A percentile compares a stretch with the other conserved stretches of the same genome.
phyloP scores from a whole-genome alignment of 192 early-diverging fungal species.

The Dimargaris cristalligena region DNA sequence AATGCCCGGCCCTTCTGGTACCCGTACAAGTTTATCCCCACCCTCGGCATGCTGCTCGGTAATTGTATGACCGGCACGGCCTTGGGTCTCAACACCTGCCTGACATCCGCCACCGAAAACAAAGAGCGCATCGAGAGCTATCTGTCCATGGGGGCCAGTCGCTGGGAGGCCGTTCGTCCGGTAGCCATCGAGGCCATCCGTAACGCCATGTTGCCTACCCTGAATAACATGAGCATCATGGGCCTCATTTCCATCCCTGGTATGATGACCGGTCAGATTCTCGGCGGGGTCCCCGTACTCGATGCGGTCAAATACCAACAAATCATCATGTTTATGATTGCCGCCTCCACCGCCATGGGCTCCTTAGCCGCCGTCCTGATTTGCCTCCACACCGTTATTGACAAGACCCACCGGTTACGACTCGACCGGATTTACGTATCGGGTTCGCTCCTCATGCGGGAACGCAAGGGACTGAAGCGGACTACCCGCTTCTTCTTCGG shows the following conservation, averaged over 20 bases:
- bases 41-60: constrained; percentile 76
- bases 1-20: constrained; percentile 47
- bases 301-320: constrained; percentile 70
- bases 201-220: constrained; percentile 57
- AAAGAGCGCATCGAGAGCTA: constrained; percentile 33
- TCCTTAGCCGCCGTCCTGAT: constrained; percentile 17
- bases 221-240: constrained; percentile 66
- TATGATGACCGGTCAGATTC: constrained; percentile 74
- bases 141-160: constrained; percentile 56
- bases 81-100: constrained; percentile 39
- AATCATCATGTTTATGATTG: constrained; percentile 78
- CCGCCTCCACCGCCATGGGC: constrained; percentile 48
- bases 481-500: constrained; percentile 1
- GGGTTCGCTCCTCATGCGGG: neutral
- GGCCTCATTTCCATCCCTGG: constrained; percentile 79
- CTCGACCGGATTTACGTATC: constrained; percentile 1
- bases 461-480: neutral
- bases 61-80: constrained; percentile 59
- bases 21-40: constrained; percentile 70
- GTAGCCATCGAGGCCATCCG: constrained; percentile 54
- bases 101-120: constrained; percentile 39
- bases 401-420: neutral
- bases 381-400: constrained; percentile 1
- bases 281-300: constrained; percentile 64
- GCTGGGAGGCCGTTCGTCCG: constrained; percentile 65